These are phyloP conservation scores for Chlorella vulgaris DNA, from an alignment of 139 green algal genomes.

Conservation along the genomic window DNA sequence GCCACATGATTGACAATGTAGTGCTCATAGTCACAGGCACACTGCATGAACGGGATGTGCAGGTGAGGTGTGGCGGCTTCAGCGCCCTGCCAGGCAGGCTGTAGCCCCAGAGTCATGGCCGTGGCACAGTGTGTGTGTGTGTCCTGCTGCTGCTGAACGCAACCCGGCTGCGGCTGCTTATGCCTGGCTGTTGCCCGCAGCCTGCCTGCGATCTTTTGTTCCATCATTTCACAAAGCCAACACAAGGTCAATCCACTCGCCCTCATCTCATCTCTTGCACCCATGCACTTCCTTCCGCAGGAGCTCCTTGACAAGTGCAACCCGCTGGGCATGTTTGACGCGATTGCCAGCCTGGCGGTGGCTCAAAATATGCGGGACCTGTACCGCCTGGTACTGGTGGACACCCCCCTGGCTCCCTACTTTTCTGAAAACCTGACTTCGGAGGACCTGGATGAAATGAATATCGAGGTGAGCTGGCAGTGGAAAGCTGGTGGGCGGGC, in stretches of 20 bases:
- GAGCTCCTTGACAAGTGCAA: conserved; percentile 99
- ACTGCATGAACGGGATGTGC: conserved; percentile 95
- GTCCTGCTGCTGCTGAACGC: no score
- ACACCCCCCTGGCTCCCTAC: conserved; percentile 97
- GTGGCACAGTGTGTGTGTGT: no score
- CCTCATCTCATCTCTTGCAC: not conserved
- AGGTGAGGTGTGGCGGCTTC: conserved; percentile 53
- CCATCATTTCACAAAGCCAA: no score
- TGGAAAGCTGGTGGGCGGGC: not conserved
- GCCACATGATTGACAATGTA: conserved; percentile 99
- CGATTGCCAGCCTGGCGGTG: conserved; percentile 93
- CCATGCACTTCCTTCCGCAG: conserved; percentile 46
- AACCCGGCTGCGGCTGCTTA: no score
- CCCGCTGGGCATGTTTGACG: conserved; percentile 98
- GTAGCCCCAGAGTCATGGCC: not conserved
- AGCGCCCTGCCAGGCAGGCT: not conserved
- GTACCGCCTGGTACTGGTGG: conserved; percentile 95
- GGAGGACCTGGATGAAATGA: conserved; percentile 99
- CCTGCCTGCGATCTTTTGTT: no score
- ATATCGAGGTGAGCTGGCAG: conserved; percentile 82
- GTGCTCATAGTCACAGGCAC: conserved; percentile 98
- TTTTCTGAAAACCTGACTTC: conserved; percentile 85
- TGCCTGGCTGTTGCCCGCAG: no score
- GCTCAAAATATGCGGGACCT: conserved; percentile 97
- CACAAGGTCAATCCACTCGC: no score